These are phyloP conservation scores for Aspergillus quadrilineatus DNA, from an alignment of 2,329 filamentous ascomycete species.

Conservation along the genomic window DNA sequence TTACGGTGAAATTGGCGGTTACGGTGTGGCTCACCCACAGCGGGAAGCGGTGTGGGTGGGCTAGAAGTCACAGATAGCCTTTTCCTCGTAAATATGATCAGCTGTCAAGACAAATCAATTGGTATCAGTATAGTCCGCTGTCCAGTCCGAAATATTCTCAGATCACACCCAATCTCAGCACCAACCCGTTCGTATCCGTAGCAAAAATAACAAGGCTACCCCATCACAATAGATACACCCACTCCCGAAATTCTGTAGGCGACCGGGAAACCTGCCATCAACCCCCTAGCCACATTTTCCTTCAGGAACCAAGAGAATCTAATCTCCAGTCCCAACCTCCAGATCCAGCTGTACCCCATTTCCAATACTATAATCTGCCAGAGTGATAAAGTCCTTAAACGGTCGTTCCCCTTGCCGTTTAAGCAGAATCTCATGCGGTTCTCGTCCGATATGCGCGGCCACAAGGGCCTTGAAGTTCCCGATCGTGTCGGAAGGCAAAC, in stretches of 20 bases:
- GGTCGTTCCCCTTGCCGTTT: conserved; percentile 89
- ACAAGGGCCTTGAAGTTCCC: conserved; percentile 49
- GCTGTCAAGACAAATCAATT: not conserved
- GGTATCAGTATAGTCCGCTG: not conserved
- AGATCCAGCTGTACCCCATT: conserved; percentile 70
- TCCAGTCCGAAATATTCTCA: not conserved
- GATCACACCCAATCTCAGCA: not conserved
- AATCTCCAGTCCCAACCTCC: conserved; percentile 52
- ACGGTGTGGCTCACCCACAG: no score
- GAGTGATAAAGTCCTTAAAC: conserved; percentile 84
- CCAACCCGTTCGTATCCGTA: not conserved
- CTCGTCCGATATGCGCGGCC: conserved; percentile 80
- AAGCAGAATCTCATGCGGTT: conserved; percentile 86
- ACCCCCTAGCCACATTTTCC: no score
- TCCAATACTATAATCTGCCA: conserved; percentile 91
- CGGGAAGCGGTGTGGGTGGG: no score
- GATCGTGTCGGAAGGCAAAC: conserved; percentile 78
- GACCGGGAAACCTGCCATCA: no score
- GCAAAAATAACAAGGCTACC: no score
- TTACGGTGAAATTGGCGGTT: no score
- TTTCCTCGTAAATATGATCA: not conserved
- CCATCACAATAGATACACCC: no score
- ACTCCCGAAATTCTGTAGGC: no score
- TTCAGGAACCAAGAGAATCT: not conserved
- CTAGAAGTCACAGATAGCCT: no score